Percentiles rank a stretch among this genome's conserved stretches.
These are phyloP conservation scores for Xylariaceae sp. DNA, from an alignment of 2,329 filamentous ascomycete species.

Conservation along the genomic window DNA sequence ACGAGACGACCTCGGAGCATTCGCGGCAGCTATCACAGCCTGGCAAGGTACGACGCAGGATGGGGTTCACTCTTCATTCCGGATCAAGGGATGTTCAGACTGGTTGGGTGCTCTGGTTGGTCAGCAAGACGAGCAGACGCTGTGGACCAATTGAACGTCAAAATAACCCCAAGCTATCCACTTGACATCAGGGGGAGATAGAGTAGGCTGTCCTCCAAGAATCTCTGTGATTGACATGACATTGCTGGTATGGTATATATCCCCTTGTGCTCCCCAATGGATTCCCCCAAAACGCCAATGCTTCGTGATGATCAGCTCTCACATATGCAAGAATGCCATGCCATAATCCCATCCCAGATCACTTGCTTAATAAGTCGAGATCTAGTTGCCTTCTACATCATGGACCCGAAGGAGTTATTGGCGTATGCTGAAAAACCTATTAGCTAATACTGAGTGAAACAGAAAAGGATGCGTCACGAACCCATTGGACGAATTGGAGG, in stretches of 20 bases:
- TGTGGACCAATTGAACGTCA: constrained; percentile 53
- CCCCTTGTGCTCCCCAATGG: constrained; percentile 25
- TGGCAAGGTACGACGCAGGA: constrained; percentile 60
- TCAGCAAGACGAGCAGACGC: constrained; percentile 50
- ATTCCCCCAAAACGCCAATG: constrained; percentile 42
- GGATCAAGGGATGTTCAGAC: constrained; percentile 63
- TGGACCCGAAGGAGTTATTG: constrained; percentile 79
- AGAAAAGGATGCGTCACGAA: constrained; percentile 48
- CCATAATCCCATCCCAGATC: constrained; percentile 33
- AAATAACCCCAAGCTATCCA: constrained; percentile 1
- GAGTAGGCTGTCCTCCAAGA: not conserved
- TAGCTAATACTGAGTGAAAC: constrained; percentile 29
- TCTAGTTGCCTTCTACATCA: constrained; percentile 61
- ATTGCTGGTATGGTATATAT: constrained; percentile 26
- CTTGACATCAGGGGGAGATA: not conserved
- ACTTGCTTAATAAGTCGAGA: constrained; percentile 27
- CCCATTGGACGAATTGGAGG: constrained; percentile 91
- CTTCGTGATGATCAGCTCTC: constrained; percentile 38
- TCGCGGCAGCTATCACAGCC: constrained; percentile 69
- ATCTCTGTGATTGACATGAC: constrained; percentile 13
- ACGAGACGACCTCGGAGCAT: constrained; percentile 61
- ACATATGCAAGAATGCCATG: constrained; percentile 41
- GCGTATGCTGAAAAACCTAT: constrained; percentile 71
- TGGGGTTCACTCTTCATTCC: constrained; percentile 56
- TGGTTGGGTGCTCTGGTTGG: constrained; percentile 68